Percentiles rank a stretch among this genome's conserved stretches.
phyloP scores from a whole-genome alignment of 768 basidiomycete genomes.

The Baorangia bicolor region DNA sequence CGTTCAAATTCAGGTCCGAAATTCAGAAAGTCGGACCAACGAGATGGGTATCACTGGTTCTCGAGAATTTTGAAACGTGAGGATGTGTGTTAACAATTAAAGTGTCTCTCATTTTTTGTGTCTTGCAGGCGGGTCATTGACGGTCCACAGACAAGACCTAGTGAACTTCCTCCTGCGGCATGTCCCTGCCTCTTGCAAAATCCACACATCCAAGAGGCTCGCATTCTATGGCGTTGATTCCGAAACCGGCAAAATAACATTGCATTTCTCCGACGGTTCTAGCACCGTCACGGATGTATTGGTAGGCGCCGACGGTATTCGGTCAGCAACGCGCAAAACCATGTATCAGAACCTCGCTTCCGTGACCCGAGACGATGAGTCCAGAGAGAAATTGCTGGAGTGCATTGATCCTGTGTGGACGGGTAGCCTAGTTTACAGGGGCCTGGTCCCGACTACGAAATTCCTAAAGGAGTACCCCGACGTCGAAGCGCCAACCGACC shows the following conservation, averaged over 20 bases:
- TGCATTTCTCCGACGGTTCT: slow-evolving; percentile 41
- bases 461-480: slow-evolving; percentile 35
- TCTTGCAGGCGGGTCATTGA: slow-evolving; percentile 27
- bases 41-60: slow-evolving; percentile 31
- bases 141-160: slow-evolving; percentile 40
- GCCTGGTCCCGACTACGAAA: slow-evolving; percentile 30
- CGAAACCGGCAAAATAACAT: slow-evolving; percentile 20
- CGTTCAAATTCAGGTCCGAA: slow-evolving; percentile 16
- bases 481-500: slow-evolving; percentile 20
- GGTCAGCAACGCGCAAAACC: slow-evolving; percentile 32
- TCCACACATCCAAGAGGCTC: slow-evolving; percentile 39
- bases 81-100: neutral
- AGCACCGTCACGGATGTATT: slow-evolving; percentile 39
- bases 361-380: neutral
- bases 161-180: slow-evolving; percentile 34
- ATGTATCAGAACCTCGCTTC: slow-evolving; percentile 25
- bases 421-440: slow-evolving; percentile 40
- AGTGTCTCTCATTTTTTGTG: neutral
- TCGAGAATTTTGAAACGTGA: slow-evolving; percentile 26
- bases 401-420: slow-evolving; percentile 39
- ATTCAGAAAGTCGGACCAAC: slow-evolving; percentile 36
- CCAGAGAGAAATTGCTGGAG: slow-evolving; percentile 8
- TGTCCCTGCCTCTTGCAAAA: slow-evolving; percentile 25
- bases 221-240: slow-evolving; percentile 27
- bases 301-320: slow-evolving; percentile 45